Percentiles rank a stretch among this genome's conserved stretches.
phyloP scores from a whole-genome alignment of 2,329 filamentous ascomycete genomes.

The Fusarium verticillioides region DNA sequence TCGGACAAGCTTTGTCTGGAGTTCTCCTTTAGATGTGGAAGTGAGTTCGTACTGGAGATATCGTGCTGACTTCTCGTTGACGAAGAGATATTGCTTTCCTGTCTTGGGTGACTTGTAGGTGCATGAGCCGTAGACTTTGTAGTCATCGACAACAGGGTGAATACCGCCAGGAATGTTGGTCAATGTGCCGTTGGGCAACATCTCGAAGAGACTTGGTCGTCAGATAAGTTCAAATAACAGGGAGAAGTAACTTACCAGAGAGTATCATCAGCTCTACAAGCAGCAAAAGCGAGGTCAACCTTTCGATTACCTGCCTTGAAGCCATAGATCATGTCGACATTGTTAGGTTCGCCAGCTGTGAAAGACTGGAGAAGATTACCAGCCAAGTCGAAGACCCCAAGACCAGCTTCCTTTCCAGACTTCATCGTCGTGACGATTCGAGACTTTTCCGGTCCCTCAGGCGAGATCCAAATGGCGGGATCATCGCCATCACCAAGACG shows the following conservation, averaged over 20 bases:
- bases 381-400: conserved; percentile 60
- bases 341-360: conserved; percentile 60
- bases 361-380: conserved; percentile 60
- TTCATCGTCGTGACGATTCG: conserved; percentile 65
- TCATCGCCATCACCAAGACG: conserved; percentile 59
- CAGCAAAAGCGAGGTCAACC: conserved; percentile 61
- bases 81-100: conserved; percentile 63
- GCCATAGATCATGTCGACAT: conserved; percentile 64
- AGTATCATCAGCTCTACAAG: conserved; percentile 62
- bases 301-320: conserved; percentile 56
- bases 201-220: conserved; percentile 58
- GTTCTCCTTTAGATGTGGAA: conserved; percentile 52
- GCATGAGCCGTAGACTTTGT: conserved; percentile 63
- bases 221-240: neutral
- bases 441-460: conserved; percentile 53
- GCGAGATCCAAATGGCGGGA: conserved; percentile 61
- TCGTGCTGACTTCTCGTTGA: conserved; percentile 64
- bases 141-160: conserved; percentile 58
- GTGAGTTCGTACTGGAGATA: conserved; percentile 65
- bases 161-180: conserved; percentile 55
- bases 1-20: conserved; percentile 60
- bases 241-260: conserved; percentile 55
- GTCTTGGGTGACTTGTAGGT: conserved; percentile 60
- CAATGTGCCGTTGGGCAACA: conserved; percentile 58
- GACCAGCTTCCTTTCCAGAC: conserved; percentile 59